A percentile compares a stretch with the other conserved stretches of the same genome.
These are phyloP conservation scores for Odonthalia washingtoniensis DNA, from an alignment of 31 red algal species.

Conservation along the genomic window DNA sequence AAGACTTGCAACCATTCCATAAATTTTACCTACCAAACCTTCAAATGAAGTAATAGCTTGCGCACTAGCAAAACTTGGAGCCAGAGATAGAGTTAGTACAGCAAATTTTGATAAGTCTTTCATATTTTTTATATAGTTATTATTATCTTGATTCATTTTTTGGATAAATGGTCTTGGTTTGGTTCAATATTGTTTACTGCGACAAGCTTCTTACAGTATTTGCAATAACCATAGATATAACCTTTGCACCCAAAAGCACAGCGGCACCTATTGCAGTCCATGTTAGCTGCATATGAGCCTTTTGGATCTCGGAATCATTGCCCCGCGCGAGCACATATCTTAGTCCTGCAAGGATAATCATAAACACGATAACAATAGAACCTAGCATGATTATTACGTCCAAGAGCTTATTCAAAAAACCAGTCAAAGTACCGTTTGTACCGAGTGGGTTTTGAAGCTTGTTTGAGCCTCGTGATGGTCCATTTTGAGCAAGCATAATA, in stretches of 20 bases:
- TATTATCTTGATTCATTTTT: conserved; percentile 15
- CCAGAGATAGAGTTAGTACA: too few species aligned
- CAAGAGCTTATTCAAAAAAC: too few species aligned
- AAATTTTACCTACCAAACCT: background rate
- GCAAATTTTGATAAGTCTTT: background rate
- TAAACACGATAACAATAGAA: conserved; percentile 10
- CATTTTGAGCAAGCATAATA: too few species aligned
- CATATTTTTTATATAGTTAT: conserved; percentile 20
- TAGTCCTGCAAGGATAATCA: background rate
- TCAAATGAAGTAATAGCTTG: background rate
- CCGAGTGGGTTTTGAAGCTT: too few species aligned
- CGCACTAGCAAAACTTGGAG: background rate
- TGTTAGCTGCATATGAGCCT: background rate
- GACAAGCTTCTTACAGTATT: conserved; percentile 5
- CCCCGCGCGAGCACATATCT: conserved; percentile 1
- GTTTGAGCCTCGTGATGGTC: too few species aligned
- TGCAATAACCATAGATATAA: conserved; percentile 1
- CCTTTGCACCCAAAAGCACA: conserved; percentile 2
- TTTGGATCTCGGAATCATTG: background rate
- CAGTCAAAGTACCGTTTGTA: too few species aligned
- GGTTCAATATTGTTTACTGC: background rate
- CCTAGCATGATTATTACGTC: too few species aligned
- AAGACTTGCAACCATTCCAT: conserved; percentile 8
- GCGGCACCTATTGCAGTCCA: background rate
- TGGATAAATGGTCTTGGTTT: background rate